Conservation (phyloP, 163 green algal species). For the Prototheca cutis region DNA sequence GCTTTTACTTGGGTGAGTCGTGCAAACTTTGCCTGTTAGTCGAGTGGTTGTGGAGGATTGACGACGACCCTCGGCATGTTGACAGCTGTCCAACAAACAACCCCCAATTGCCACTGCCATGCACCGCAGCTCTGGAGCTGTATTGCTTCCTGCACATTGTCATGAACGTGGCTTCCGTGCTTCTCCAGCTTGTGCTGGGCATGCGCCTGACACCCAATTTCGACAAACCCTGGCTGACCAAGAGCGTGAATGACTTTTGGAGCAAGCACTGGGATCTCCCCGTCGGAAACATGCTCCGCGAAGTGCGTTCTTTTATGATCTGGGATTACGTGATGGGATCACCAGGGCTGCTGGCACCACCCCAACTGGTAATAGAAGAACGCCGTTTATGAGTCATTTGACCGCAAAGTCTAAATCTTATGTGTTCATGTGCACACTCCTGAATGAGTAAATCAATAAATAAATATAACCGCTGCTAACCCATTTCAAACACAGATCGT, state of each 20-base stretch:
- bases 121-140: constrained; percentile 15
- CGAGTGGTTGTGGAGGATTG: too few species aligned
- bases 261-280: constrained; percentile 35
- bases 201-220: constrained; percentile 56
- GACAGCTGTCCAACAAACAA: background rate
- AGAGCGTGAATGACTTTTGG: constrained; percentile 27
- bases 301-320: background rate
- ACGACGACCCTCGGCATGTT: too few species aligned
- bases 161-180: constrained; percentile 43
- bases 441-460: too few species aligned
- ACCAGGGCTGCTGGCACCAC: too few species aligned
- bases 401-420: background rate
- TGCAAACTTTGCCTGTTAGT: too few species aligned
- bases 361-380: too few species aligned
- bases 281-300: constrained; percentile 30
- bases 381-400: too few species aligned
- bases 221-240: constrained; percentile 43
- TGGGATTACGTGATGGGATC: background rate
- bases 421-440: too few species aligned
- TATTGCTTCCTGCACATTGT: constrained; percentile 41
- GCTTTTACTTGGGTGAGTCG: too few species aligned
- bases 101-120: background rate
- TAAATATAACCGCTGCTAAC: too few species aligned
- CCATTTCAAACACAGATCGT: constrained; percentile 1
- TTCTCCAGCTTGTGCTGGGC: constrained; percentile 26